Evolutionary conservation across 106 monocot genomes (phyloP).

Genomic region (Xerophyta viscosa): DNA sequence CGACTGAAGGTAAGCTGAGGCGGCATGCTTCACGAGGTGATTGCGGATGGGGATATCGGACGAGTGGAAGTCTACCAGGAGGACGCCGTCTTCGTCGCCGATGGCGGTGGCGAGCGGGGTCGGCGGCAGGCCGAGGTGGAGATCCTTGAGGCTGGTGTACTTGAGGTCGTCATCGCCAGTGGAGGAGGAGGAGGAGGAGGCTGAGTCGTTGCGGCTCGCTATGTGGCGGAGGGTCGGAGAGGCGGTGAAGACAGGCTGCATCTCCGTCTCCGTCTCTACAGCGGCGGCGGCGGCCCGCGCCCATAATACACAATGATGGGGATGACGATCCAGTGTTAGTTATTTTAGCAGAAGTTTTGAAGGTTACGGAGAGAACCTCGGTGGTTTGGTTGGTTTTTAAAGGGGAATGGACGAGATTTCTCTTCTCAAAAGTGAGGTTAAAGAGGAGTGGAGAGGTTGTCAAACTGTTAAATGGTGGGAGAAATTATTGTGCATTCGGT

Average conservation of each 20-base stretch:
- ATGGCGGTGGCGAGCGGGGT: neutral
- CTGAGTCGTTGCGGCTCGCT: neutral
- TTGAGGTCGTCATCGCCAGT: neutral
- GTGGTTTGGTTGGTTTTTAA: no score
- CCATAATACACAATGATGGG: no score
- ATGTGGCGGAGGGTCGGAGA: neutral
- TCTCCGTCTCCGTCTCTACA: constrained; percentile 22
- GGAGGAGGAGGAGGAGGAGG: neutral
- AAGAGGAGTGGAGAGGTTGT: no score
- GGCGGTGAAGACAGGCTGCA: constrained; percentile 4
- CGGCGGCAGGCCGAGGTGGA: constrained; percentile 6
- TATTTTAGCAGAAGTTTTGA: no score
- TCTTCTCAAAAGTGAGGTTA: no score
- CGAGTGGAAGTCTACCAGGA: constrained; percentile 12
- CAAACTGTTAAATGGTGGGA: no score
- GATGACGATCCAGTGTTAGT: no score
- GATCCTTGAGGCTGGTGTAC: constrained; percentile 69
- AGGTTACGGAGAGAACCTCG: no score
- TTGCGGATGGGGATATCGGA: constrained; percentile 43
- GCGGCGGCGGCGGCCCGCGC: no score
- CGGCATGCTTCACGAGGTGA: constrained; percentile 59
- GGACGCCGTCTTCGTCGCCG: neutral
- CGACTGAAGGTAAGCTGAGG: constrained; percentile 53
- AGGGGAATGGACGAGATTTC: no score
- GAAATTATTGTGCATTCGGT: no score